Evolutionary conservation across 1,284 basidiomycete genomes (phyloP), one percentile per base, ranked within the genome.

Genomic region (Xanthoconium separans): DNA sequence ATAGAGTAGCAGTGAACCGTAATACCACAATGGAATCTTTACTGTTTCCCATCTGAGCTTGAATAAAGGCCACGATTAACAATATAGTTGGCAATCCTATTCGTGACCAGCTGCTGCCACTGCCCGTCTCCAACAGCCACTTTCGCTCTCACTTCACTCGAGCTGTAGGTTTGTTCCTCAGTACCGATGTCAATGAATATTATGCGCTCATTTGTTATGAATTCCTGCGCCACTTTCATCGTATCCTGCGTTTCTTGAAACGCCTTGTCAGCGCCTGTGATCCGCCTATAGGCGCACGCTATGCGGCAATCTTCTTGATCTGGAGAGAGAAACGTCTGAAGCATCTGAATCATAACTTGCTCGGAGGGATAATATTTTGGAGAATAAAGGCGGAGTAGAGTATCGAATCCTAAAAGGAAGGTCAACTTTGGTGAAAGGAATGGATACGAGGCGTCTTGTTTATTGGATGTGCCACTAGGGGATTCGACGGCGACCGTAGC

Each of bases 331-430:
- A 94, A 89, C 13, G 67, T 70, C n/a, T 65, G 68, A 22, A 95
- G 75, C 9, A 82, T 76, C 6, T 60, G 57, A 43, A 73, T 62
- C 84, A 95, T 92, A 6, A 61, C 68, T 3, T 69, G 65, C 22
- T 76, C 73, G 44, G 80, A 78, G 3, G 72, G 70, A 64, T 98
- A 98, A 71, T 94, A 98, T 37, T 83, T 82, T 1, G 85, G 81
- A 15, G 87, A 82, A 54, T 97, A 87, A 47, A 98, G 81, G 9
- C 96, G 85, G 53, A 87, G 82, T 30, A 98, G 79, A 1, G 96
- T 99, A 66, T 99, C 96, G 51, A 85, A 83, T 10, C 95, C 95
- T 51, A 96, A 75, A 24, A 93, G 71, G 67, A 92, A 93, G 11
- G 80, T 78, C 18, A 92, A 70, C 52, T 80, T 73, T 3, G 76